Percentiles rank a stretch among this genome's conserved stretches.
Evolutionary conservation across 1,284 basidiomycete species (phyloP).

Genomic region (Apiotrichum laibachii): DNA sequence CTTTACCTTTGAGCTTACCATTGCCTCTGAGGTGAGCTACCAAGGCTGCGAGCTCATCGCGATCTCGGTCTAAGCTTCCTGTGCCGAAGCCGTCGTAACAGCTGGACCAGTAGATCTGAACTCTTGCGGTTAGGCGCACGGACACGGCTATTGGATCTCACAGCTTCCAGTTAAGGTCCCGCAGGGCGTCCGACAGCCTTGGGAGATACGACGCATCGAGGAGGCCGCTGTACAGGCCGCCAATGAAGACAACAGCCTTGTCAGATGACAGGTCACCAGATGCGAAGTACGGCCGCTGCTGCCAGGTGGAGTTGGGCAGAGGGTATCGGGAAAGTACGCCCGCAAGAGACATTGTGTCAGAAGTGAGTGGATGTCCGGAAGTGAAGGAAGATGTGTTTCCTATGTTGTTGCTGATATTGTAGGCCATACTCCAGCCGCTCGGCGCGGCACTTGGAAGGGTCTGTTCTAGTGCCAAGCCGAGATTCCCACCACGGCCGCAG

Average conservation of each 20-base stretch:
- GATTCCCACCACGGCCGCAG: no score
- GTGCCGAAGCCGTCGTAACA: conserved; percentile 42
- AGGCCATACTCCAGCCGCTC: no score
- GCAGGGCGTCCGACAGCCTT: conserved; percentile 27
- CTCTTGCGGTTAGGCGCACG: conserved; percentile 20
- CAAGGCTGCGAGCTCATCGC: conserved; percentile 34
- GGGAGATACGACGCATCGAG: conserved; percentile 32
- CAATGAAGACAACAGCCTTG: conserved; percentile 43
- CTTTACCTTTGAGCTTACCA: conserved; percentile 23
- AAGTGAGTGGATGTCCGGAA: not conserved
- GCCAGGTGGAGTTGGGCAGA: not conserved
- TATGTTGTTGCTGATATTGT: no score
- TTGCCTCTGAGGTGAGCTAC: conserved; percentile 34
- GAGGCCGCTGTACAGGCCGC: conserved; percentile 43
- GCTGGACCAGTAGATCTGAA: conserved; percentile 42
- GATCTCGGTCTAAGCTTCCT: conserved; percentile 39
- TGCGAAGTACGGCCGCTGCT: conserved; percentile 34
- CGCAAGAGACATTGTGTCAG: not conserved
- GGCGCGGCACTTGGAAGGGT: no score
- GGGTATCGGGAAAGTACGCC: conserved; percentile 3
- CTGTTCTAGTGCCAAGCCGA: no score
- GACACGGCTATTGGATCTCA: conserved; percentile 20
- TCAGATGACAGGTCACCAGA: conserved; percentile 29
- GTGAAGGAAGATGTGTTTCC: not conserved
- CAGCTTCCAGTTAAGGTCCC: conserved; percentile 40